A percentile compares a stretch with the other conserved stretches of the same genome.
Evolutionary conservation across 1,284 basidiomycete genomes (phyloP).

Genomic region (Fomitopsis palustris): DNA sequence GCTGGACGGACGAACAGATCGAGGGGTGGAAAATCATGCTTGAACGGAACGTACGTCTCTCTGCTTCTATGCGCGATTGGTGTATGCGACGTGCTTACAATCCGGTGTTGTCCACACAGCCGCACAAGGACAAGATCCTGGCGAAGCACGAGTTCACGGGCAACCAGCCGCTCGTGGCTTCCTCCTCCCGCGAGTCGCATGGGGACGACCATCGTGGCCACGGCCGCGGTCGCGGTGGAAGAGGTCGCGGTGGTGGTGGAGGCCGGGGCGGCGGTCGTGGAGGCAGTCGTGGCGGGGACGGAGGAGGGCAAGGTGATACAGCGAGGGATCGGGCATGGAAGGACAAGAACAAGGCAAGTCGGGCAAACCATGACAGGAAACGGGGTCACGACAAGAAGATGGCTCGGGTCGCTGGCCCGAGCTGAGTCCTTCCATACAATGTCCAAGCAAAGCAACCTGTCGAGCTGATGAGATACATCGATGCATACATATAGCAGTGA

Average conservation of each 20-base stretch:
- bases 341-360: conserved; percentile 65
- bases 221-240: conserved; percentile 24
- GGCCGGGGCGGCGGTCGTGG: conserved; percentile 29
- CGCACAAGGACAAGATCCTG: conserved; percentile 69
- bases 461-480: neutral
- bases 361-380: conserved; percentile 62
- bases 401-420: conserved; percentile 46
- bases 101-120: conserved; percentile 35
- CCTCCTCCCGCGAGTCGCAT: conserved; percentile 13
- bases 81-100: neutral
- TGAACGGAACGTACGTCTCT: conserved; percentile 67
- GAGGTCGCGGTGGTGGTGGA: conserved; percentile 32
- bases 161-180: conserved; percentile 38
- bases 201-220: conserved; percentile 19
- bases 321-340: conserved; percentile 61
- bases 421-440: conserved; percentile 9
- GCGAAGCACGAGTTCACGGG: conserved; percentile 73
- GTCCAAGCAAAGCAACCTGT: no score
- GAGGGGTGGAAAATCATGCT: conserved; percentile 89
- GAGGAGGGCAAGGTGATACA: conserved; percentile 28
- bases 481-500: no score
- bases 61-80: conserved; percentile 24
- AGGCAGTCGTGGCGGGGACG: conserved; percentile 23
- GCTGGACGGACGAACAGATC: conserved; percentile 76
- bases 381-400: conserved; percentile 77